These are phyloP conservation scores for Teratosphaeria epicoccoides DNA, from an alignment of 2,329 filamentous ascomycete species.

Conservation along the genomic window DNA sequence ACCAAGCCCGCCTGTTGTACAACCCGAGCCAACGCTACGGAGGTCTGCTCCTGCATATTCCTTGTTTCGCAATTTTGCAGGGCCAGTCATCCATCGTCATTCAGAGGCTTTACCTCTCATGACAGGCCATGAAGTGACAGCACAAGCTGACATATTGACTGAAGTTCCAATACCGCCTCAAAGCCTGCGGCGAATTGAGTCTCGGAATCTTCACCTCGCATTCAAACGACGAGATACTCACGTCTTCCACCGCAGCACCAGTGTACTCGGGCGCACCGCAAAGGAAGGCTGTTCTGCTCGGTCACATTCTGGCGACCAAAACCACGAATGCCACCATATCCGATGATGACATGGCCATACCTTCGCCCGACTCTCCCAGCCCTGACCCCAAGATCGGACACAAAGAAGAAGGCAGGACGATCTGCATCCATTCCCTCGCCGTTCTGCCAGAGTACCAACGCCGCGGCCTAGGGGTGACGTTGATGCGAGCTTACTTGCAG, in stretches of 20 bases:
- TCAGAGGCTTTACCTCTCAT: too few species aligned
- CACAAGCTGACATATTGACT: neutral
- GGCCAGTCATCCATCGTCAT: neutral
- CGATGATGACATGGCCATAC: slow-evolving; percentile 66
- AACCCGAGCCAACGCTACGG: too few species aligned
- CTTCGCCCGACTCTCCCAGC: slow-evolving; percentile 28
- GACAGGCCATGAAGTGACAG: too few species aligned
- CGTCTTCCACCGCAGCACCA: slow-evolving; percentile 43
- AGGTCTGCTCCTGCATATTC: slow-evolving; percentile 12
- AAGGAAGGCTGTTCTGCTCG: slow-evolving; percentile 57
- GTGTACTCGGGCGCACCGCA: slow-evolving; percentile 50
- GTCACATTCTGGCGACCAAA: slow-evolving; percentile 67
- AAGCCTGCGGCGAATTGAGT: slow-evolving; percentile 62
- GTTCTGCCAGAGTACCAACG: slow-evolving; percentile 66
- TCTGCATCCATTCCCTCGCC: slow-evolving; percentile 74
- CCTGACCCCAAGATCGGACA: slow-evolving; percentile 49
- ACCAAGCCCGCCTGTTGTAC: neutral
- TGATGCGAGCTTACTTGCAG: slow-evolving; percentile 68
- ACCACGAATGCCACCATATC: slow-evolving; percentile 53
- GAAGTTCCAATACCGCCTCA: slow-evolving; percentile 68
- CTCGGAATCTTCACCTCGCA: slow-evolving; percentile 69
- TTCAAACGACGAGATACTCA: slow-evolving; percentile 46
- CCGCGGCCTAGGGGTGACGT: slow-evolving; percentile 60
- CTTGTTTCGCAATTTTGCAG: too few species aligned
- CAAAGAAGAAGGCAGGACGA: slow-evolving; percentile 59